Evolutionary conservation across 1,284 basidiomycete species (phyloP).

Genomic region (Gymnopus androsaceus): DNA sequence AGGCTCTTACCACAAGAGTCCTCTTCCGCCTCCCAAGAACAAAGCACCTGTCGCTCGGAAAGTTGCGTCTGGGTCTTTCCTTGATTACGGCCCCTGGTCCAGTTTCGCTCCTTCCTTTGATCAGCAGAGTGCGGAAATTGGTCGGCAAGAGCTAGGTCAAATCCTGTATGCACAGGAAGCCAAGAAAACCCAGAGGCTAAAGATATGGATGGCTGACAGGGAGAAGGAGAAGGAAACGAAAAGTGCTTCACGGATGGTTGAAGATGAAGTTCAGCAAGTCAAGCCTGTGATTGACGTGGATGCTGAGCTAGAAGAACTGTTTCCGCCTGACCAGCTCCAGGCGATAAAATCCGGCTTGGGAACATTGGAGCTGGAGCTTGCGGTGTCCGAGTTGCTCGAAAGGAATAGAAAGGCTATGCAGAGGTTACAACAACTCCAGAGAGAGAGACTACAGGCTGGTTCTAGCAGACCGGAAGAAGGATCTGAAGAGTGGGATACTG

Average conservation of each 20-base stretch:
- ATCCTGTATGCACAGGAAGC: slow-evolving; percentile 48
- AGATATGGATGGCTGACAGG: slow-evolving; percentile 23
- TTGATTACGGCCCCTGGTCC: slow-evolving; percentile 74
- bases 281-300: slow-evolving; percentile 29
- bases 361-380: slow-evolving; percentile 62
- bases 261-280: slow-evolving; percentile 16
- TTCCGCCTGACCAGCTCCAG: slow-evolving; percentile 55
- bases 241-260: slow-evolving; percentile 5
- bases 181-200: slow-evolving; percentile 31
- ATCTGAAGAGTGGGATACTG: slow-evolving; percentile 79
- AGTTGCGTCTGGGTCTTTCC: slow-evolving; percentile 62
- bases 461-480: slow-evolving; percentile 53
- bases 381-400: slow-evolving; percentile 65
- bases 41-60: slow-evolving; percentile 49
- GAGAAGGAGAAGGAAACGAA: not conserved
- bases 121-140: slow-evolving; percentile 68
- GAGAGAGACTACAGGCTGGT: slow-evolving; percentile 48
- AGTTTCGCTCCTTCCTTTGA: slow-evolving; percentile 79
- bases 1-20: slow-evolving; percentile 45
- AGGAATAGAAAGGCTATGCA: slow-evolving; percentile 63
- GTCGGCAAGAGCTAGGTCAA: slow-evolving; percentile 59
- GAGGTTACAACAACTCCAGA: slow-evolving; percentile 66
- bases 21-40: slow-evolving; percentile 36
- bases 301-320: slow-evolving; percentile 48
- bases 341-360: slow-evolving; percentile 58